A percentile compares a stretch with the other conserved stretches of the same genome.
phyloP scores from a whole-genome alignment of 2,329 filamentous ascomycete species.

The Atkinsonella texensis region DNA sequence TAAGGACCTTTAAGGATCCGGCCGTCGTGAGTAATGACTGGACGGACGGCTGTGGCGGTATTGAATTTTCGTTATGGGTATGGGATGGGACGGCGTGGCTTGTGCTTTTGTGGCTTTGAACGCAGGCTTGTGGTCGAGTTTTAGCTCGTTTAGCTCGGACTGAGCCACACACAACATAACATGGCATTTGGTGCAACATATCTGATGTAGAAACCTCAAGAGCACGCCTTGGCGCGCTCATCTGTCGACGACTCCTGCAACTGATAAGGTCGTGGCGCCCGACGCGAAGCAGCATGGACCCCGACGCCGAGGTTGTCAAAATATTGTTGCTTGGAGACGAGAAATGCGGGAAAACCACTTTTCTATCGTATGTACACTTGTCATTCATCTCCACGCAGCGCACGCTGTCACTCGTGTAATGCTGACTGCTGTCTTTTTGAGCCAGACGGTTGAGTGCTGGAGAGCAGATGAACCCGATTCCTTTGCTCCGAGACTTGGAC shows the following conservation, averaged over 20 bases:
- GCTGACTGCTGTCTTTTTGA: neutral
- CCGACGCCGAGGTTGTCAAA: conserved; percentile 35
- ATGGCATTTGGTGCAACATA: too few species aligned
- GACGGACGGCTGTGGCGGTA: neutral
- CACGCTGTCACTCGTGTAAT: neutral
- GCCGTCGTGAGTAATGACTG: neutral
- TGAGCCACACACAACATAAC: too few species aligned
- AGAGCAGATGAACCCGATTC: conserved; percentile 28
- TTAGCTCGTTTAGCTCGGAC: neutral
- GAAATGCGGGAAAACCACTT: conserved; percentile 48
- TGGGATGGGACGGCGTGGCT: neutral
- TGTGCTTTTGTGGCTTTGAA: neutral
- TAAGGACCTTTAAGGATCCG: too few species aligned
- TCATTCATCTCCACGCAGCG: neutral
- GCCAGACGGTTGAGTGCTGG: conserved; percentile 39
- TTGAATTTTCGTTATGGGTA: neutral
- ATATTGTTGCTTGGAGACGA: conserved; percentile 47
- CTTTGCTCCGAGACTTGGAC: conserved; percentile 43
- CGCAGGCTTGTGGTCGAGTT: neutral
- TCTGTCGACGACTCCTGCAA: neutral
- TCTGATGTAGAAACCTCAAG: neutral
- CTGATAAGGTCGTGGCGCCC: neutral
- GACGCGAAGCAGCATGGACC: conserved; percentile 27
- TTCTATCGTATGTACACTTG: conserved; percentile 41
- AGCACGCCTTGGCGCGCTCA: neutral